Conservation (phyloP, 495 filamentous ascomycete genomes). For the Aspergillus nidulans region DNA sequence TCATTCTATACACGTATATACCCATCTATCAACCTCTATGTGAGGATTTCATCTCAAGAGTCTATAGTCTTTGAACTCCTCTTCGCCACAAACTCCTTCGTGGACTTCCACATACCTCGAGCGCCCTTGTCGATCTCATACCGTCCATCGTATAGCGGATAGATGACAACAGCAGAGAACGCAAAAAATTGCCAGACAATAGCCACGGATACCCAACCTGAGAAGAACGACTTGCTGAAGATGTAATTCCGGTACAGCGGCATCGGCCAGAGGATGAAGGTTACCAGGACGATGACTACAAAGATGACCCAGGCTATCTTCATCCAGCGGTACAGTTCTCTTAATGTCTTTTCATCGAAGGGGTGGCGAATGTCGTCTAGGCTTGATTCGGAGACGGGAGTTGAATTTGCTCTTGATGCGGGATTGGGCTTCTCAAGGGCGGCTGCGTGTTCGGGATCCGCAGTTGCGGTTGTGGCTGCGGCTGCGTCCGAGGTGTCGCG, state of each 20-base stretch:
- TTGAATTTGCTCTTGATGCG: background rate
- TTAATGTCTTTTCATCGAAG: slow-evolving; percentile 29
- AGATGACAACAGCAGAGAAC: slow-evolving; percentile 40
- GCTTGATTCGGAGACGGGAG: slow-evolving; percentile 1
- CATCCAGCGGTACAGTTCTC: slow-evolving; percentile 31
- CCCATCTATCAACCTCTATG: no score
- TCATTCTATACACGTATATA: no score
- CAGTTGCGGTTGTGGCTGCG: background rate
- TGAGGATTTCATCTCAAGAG: background rate
- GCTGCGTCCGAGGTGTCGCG: slow-evolving; percentile 10
- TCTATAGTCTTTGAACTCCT: background rate
- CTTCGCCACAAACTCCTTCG: background rate
- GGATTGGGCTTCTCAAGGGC: slow-evolving; percentile 4
- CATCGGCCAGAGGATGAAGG: slow-evolving; percentile 40
- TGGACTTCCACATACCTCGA: slow-evolving; percentile 4
- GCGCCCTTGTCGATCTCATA: slow-evolving; percentile 19
- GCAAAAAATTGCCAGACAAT: slow-evolving; percentile 46
- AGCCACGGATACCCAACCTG: slow-evolving; percentile 39
- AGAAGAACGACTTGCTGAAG: slow-evolving; percentile 44
- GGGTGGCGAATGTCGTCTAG: slow-evolving; percentile 33
- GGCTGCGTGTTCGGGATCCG: slow-evolving; percentile 13
- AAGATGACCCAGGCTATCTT: slow-evolving; percentile 38
- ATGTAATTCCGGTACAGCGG: slow-evolving; percentile 43
- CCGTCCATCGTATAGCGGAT: slow-evolving; percentile 45
- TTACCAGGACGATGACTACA: slow-evolving; percentile 35